A percentile compares a stretch with the other conserved stretches of the same genome.
Conservation (phyloP, 768 basidiomycete species). For the Tylopilus intermedius region DNA sequence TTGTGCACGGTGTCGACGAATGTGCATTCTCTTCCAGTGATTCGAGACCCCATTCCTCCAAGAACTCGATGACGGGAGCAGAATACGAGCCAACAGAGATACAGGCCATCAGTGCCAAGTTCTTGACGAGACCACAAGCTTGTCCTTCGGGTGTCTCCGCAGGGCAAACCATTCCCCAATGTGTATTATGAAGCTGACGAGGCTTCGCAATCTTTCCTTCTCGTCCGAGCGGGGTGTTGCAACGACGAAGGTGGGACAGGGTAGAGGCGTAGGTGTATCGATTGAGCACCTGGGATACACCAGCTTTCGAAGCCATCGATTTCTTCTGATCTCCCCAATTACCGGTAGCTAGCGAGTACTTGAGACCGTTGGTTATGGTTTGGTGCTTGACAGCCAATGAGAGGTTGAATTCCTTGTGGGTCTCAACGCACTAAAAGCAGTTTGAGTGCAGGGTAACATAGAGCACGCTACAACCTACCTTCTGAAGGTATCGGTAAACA, state of each 20-base stretch:
- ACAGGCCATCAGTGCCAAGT: conserved; percentile 94
- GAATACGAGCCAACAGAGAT: conserved; percentile 97
- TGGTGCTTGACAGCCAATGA: conserved; percentile 90
- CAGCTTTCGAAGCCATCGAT: conserved; percentile 95
- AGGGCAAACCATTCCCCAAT: conserved; percentile 99
- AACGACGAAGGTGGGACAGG: conserved; percentile 93
- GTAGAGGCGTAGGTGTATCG: conserved; percentile 99
- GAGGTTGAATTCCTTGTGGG: conserved; percentile 91
- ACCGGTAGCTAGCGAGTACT: conserved; percentile 96
- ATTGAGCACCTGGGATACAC: conserved; percentile 98
- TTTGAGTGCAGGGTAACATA: background rate
- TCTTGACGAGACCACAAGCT: conserved; percentile 98
- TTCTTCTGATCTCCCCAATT: conserved; percentile 99
- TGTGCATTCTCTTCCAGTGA: conserved; percentile 91
- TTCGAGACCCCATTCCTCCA: conserved; percentile 98
- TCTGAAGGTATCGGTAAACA: conserved; percentile 94
- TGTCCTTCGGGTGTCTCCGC: conserved; percentile 99
- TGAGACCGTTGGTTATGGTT: conserved; percentile 96
- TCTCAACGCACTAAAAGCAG: conserved; percentile 80
- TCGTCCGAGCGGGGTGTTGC: conserved; percentile 95
- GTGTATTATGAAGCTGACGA: conserved; percentile 97
- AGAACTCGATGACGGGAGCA: conserved; percentile 93
- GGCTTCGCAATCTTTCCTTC: conserved; percentile 99
- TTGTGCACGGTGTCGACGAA: conserved; percentile 78
- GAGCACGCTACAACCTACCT: conserved; percentile 47